phyloP scores from a whole-genome alignment of 306 rosid species.

The Gillenia trifoliata region DNA sequence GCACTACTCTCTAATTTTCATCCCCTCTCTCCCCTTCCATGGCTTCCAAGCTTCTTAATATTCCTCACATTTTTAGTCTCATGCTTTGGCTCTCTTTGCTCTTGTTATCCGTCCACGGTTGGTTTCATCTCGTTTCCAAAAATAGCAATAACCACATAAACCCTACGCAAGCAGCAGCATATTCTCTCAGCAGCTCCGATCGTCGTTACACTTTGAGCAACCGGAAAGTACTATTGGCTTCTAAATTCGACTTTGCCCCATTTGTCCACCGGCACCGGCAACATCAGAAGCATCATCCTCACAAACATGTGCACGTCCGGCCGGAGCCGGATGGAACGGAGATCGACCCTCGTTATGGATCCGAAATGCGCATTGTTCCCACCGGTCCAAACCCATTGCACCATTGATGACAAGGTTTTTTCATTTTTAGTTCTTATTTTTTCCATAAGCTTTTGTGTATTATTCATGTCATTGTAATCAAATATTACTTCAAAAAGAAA shows the following conservation, averaged over 20 bases:
- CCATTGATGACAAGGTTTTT: constrained; percentile 55
- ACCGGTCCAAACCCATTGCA: constrained; percentile 99
- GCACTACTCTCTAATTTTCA: constrained; percentile 4
- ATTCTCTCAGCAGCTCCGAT: background rate
- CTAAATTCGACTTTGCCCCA: constrained; percentile 49
- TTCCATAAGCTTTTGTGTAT: constrained; percentile 17
- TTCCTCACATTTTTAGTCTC: constrained; percentile 32
- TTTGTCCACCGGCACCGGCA: constrained; percentile 36
- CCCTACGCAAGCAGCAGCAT: background rate
- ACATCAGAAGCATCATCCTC: constrained; percentile 14
- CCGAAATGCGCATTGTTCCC: constrained; percentile 80
- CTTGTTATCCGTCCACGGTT: constrained; percentile 30
- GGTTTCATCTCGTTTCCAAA: constrained; percentile 16
- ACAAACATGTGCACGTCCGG: background rate
- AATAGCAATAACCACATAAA: background rate
- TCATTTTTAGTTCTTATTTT: constrained; percentile 3
- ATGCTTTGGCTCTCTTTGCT: constrained; percentile 42
- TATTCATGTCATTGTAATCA: background rate
- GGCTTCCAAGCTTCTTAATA: constrained; percentile 34
- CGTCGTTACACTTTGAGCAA: constrained; percentile 3
- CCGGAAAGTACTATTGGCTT: constrained; percentile 38
- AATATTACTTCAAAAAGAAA: constrained; percentile 1
- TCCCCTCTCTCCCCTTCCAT: constrained; percentile 14
- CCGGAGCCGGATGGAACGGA: constrained; percentile 11
- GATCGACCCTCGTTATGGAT: constrained; percentile 74